A percentile compares a stretch with the other conserved stretches of the same genome.
phyloP scores from a whole-genome alignment of 345 rosid species.

The Populus tremula region DNA sequence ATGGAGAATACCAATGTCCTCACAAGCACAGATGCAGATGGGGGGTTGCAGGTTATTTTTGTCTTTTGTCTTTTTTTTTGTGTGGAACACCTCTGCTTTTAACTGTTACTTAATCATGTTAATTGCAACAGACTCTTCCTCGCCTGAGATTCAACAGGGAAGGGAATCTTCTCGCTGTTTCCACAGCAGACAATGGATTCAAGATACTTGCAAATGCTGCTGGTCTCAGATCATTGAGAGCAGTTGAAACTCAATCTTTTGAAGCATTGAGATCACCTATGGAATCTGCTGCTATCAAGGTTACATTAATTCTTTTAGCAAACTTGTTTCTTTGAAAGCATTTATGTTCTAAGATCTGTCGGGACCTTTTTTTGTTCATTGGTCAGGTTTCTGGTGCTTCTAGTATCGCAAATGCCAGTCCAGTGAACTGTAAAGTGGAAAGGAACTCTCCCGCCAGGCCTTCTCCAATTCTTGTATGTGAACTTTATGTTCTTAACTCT shows the following conservation, averaged over 20 bases:
- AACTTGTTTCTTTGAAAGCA: constrained; percentile 10
- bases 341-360: constrained; percentile 11
- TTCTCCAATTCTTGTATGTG: constrained; percentile 56
- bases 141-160: constrained; percentile 80
- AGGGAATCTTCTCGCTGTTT: constrained; percentile 86
- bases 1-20: constrained; percentile 64
- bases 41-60: constrained; percentile 82
- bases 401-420: constrained; percentile 43
- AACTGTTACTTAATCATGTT: constrained; percentile 6
- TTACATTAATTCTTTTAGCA: constrained; percentile 12
- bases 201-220: constrained; percentile 77
- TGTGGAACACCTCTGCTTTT: not conserved
- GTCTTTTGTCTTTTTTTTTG: constrained; percentile 16
- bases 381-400: constrained; percentile 65
- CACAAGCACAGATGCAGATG: constrained; percentile 67
- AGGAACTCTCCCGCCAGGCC: constrained; percentile 79
- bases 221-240: constrained; percentile 65
- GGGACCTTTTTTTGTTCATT: constrained; percentile 9
- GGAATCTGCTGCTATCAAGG: constrained; percentile 62
- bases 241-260: constrained; percentile 53
- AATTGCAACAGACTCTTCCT: constrained; percentile 58
- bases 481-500: constrained; percentile 1
- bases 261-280: constrained; percentile 64
- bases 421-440: constrained; percentile 72
- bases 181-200: constrained; percentile 81